Conservation (phyloP, 2,329 filamentous ascomycete genomes). For the Colletotrichum chlorophyti region DNA sequence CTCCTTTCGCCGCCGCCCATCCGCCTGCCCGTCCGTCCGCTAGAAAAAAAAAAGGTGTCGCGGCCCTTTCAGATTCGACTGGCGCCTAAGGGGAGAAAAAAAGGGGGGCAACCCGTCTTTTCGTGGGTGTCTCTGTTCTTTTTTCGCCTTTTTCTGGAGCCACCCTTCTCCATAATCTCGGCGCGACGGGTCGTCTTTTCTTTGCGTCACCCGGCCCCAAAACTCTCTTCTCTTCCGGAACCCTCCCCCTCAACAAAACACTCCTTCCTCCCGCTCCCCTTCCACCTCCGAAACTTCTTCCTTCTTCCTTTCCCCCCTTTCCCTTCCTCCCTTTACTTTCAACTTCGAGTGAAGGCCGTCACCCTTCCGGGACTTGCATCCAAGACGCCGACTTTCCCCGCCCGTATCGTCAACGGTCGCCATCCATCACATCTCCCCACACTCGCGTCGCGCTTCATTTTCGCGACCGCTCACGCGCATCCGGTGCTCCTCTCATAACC, state of each 20-base stretch:
- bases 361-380: no score
- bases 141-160: slow-evolving; percentile 25
- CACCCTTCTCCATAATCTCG: slow-evolving; percentile 29
- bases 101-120: no score
- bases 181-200: slow-evolving; percentile 29
- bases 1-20: not conserved
- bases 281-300: slow-evolving; percentile 20
- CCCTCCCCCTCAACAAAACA: slow-evolving; percentile 30
- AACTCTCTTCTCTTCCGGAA: slow-evolving; percentile 29
- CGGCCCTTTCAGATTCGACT: no score
- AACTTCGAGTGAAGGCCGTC: no score
- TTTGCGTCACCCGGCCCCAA: slow-evolving; percentile 29
- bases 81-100: no score
- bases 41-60: no score
- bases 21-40: no score
- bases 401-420: not conserved
- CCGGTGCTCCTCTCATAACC: no score
- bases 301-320: slow-evolving; percentile 12
- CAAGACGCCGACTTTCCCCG: slow-evolving; percentile 1
- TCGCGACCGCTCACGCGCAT: not conserved
- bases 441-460: slow-evolving; percentile 1
- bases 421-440: not conserved
- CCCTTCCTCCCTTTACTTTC: not conserved
- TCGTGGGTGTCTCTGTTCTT: slow-evolving; percentile 18
- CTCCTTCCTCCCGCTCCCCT: slow-evolving; percentile 19